Base-by-base conservation (phyloP, 345 rosid species). In the Euphorbia lathyris region DNA sequence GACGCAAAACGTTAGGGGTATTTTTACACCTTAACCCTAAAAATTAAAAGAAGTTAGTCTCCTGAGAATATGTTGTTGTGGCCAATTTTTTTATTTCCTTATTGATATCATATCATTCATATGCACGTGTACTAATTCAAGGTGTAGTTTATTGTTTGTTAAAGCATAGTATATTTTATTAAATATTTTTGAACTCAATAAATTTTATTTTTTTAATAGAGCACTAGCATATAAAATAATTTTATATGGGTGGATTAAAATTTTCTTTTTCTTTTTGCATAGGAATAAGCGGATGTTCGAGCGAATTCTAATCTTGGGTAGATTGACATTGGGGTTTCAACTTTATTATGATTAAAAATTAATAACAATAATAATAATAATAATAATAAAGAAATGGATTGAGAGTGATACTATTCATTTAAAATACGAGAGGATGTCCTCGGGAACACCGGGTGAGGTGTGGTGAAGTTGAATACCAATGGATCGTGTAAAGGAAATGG, bases 21-120 rank as follows among this genome's bases (percentile, higher is more conserved):
- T n/a, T n/a, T n/a, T n/a, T n/a, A n/a, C n/a, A n/a, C n/a, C n/a
- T n/a, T n/a, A n/a, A n/a, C n/a, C n/a, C n/a, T n/a, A 34, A 34
- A 34, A 34, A 34, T 34, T 34, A 34, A 34, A 34, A 34, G 4
- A 34, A 34, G 7, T 34, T 34, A 34, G 38, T 34, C 38, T 34
- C 50, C 12, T n/a, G n/a, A n/a, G n/a, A n/a, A n/a, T n/a, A n/a
- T n/a, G n/a, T n/a, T n/a, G n/a, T n/a, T n/a, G n/a, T n/a, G n/a
- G n/a, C n/a, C n/a, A n/a, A 45, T 9, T 45, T 45, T 45, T 45
- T 11, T 36, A 62, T 20, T 62, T 36, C n/a, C n/a, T n/a, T n/a
- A 73, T 34, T 34, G 38, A 63, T 23, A 16, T 66, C 73, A 50
- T 66, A 78, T 73, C 74, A 64, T 63, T 73, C 53, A 17, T 63